A percentile compares a stretch with the other conserved stretches of the same genome.
Evolutionary conservation across 83 land plant species (phyloP).

Genomic region (Picea engelmannii): DNA sequence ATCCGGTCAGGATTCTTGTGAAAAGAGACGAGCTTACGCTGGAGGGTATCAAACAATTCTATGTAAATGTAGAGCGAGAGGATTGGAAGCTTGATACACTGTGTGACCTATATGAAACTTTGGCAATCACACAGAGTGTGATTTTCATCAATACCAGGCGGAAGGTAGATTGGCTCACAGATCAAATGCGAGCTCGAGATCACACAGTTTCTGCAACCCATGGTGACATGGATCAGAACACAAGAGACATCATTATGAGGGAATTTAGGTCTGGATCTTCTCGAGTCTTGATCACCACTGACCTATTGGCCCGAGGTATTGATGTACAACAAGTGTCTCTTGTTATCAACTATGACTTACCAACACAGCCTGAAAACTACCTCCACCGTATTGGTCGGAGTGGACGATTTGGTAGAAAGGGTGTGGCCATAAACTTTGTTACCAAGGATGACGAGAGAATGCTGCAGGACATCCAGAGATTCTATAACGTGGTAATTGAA

Average conservation of each 20-base stretch:
- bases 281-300: constrained; percentile 65
- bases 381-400: constrained; percentile 78
- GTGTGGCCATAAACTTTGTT: constrained; percentile 71
- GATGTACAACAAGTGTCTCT: constrained; percentile 67
- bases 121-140: constrained; percentile 65
- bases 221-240: constrained; percentile 89
- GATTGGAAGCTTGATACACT: constrained; percentile 62
- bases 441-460: constrained; percentile 59
- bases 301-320: constrained; percentile 60
- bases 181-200: constrained; percentile 53
- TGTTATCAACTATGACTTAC: constrained; percentile 65
- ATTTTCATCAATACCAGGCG: constrained; percentile 60
- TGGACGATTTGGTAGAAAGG: constrained; percentile 72
- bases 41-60: constrained; percentile 68
- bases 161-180: constrained; percentile 66
- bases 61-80: constrained; percentile 58
- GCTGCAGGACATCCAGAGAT: constrained; percentile 60
- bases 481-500: constrained; percentile 61
- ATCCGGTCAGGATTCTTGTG: constrained; percentile 58
- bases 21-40: constrained; percentile 63
- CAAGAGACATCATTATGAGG: constrained; percentile 73
- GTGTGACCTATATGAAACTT: constrained; percentile 63
- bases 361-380: constrained; percentile 78
- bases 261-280: constrained; percentile 77
- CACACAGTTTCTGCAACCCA: constrained; percentile 82